Conservation (phyloP, 1,139 yeast species). For the Candida albicans region DNA sequence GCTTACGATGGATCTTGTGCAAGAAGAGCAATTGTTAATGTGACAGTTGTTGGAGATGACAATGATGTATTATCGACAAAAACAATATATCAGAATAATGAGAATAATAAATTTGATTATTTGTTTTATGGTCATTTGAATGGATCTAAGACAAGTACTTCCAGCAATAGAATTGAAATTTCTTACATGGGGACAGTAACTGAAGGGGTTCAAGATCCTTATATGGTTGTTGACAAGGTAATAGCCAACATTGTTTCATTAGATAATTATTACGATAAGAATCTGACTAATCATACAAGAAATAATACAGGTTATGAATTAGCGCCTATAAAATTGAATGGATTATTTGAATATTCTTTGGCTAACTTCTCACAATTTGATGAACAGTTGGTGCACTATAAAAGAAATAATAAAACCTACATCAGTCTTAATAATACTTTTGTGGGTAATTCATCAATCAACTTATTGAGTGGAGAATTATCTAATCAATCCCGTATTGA, state of each 20-base stretch:
- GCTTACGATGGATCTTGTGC: slow-evolving; percentile 63
- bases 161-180: slow-evolving; percentile 53
- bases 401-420: slow-evolving; percentile 27
- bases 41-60: slow-evolving; percentile 55
- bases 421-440: slow-evolving; percentile 35
- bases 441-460: slow-evolving; percentile 70
- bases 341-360: slow-evolving; percentile 78
- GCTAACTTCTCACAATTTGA: slow-evolving; percentile 61
- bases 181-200: slow-evolving; percentile 35
- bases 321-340: slow-evolving; percentile 50
- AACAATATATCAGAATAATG: slow-evolving; percentile 74
- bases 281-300: slow-evolving; percentile 32
- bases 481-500: slow-evolving; percentile 43
- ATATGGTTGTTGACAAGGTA: slow-evolving; percentile 75
- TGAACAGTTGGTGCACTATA: slow-evolving; percentile 26
- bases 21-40: slow-evolving; percentile 75
- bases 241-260: slow-evolving; percentile 54
- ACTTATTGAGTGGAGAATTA: slow-evolving; percentile 56
- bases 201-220: slow-evolving; percentile 25
- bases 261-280: slow-evolving; percentile 39
- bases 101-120: slow-evolving; percentile 75
- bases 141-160: slow-evolving; percentile 39
- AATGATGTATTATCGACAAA: slow-evolving; percentile 42
- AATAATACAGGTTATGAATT: slow-evolving; percentile 21
- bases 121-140: slow-evolving; percentile 70